These are phyloP conservation scores for Umbelopsis sp. DNA, from an alignment of 371 early-diverging fungal species.

Conservation along the genomic window DNA sequence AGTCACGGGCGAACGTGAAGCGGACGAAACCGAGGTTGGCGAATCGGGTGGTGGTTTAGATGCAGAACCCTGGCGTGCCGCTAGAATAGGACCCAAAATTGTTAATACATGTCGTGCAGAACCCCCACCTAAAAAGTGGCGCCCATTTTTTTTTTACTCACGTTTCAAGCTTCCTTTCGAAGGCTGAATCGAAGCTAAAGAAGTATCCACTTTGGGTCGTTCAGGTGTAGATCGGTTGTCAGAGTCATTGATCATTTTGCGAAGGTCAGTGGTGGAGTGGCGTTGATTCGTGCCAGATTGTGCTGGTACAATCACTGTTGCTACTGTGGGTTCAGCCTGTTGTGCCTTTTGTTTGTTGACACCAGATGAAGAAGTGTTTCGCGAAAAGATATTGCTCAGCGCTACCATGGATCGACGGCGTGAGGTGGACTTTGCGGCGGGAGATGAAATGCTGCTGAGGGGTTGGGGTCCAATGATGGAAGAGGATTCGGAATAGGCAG, in stretches of 20 bases:
- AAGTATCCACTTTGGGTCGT: slow-evolving; percentile 23
- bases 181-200: slow-evolving; percentile 5
- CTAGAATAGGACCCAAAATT: slow-evolving; percentile 10
- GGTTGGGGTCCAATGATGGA: slow-evolving; percentile 7
- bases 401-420: slow-evolving; percentile 51
- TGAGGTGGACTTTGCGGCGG: slow-evolving; percentile 25
- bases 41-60: slow-evolving; percentile 50
- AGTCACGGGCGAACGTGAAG: slow-evolving; percentile 28
- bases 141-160: not conserved
- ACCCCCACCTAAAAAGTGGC: not conserved
- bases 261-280: slow-evolving; percentile 35
- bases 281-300: slow-evolving; percentile 19
- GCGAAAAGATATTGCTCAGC: slow-evolving; percentile 34
- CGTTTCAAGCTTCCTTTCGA: not conserved
- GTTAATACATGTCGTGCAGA: not conserved
- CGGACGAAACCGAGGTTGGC: slow-evolving; percentile 34
- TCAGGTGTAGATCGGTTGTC: slow-evolving; percentile 30
- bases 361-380: slow-evolving; percentile 22
- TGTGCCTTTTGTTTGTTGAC: slow-evolving; percentile 17
- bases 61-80: slow-evolving; percentile 23
- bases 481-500: slow-evolving; percentile 13
- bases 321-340: slow-evolving; percentile 19
- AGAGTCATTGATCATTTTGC: slow-evolving; percentile 32
- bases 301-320: slow-evolving; percentile 14
- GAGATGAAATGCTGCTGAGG: slow-evolving; percentile 22